Base-by-base conservation (phyloP, 2,329 filamentous ascomycete species). In the Colletotrichum sublineola region DNA sequence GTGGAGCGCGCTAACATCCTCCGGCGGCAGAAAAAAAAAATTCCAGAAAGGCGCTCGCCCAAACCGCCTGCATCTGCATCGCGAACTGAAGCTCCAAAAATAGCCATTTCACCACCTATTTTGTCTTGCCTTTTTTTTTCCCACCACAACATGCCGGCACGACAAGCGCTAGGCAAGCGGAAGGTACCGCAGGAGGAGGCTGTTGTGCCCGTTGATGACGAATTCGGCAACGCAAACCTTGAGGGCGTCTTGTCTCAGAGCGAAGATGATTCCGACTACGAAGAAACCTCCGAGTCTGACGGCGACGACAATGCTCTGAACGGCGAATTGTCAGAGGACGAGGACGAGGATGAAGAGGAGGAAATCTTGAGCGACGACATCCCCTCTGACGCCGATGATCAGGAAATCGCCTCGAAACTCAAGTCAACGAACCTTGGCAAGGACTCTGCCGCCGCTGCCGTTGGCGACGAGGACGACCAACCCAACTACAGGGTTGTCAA, bases 131-230 rank as follows among this genome's bases (percentile, higher is more conserved):
- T 42, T 52, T 31, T 20, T 52, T 66, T 58, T n/a, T 48, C 58
- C 70, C 67, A 63, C 65, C 53, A 77, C 79, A 76, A 29, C 14
- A 86, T 85, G 84, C 82, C 78, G 73, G 77, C 82, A 56, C 80
- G 79, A 75, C 81, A 83, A 70, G 77, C 80, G 57, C 85, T 82
- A 42, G 86, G 88, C 80, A 93, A 93, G 85, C 89, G 92, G 75
- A 93, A 93, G 82, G 88, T 88, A 73, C 85, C 89, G 29, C 87
- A 85, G 33, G 84, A 85, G 42, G 88, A 90, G 76, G 82, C 85
- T 18, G 84, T 88, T 73, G 81, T 85, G 3, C 86, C 86, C 69
- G 90, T 88, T 31, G 91, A 91, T 42, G 87, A 90, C 75, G 91
- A 92, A 75, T 88, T 92, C 73, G 84, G 82, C 65, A 85, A 87